Base-by-base conservation (phyloP, 331 rosid genomes). In the Prunus yedoensis region DNA sequence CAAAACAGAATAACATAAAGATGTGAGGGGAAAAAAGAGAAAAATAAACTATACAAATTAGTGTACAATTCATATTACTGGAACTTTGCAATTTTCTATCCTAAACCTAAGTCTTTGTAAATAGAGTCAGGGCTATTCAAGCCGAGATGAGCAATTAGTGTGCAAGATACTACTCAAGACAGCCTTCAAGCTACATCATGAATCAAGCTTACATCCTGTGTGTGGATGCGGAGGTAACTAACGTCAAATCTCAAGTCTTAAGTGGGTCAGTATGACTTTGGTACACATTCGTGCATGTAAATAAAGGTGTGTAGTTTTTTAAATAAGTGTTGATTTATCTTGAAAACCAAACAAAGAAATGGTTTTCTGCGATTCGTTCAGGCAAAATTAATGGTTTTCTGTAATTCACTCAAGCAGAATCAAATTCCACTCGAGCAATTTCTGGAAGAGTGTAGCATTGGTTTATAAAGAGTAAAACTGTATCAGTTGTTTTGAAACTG, bases 1-100 rank as follows among this genome's bases (percentile, higher is more conserved):
- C 8, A 72, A 58, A 25, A 45, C 43, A 58, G n/a, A 49, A 43
- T 25, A 73, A 16, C 28, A 45, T 58, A 68, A 27, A 73, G 77
- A 45, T 41, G 46, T 7, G 4, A 63, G 23, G 51, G 9, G 25
- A 53, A 46, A 71, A 35, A 2, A 3, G 51, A 23, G 25, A 53
- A 46, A 71, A 38, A 38, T 2, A 3, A 56, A 35, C 11, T 21
- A 6, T 7, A n/a, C 66, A 57, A 10, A 57, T 17, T 9, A 53
- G 2, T 38, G 15, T 1, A 59, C 30, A 23, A 8, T 57, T 66
- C 54, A n/a, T 56, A 38, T 18, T 15, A 54, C 66, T 8, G 54
- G 13, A 71, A 56, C 17, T 23, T 41, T 7, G 64, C 49, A 41
- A 49, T 23, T 45, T 23, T 41, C 65, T 25, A 56, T 10, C 43